Percentiles rank a stretch among this genome's conserved stretches.
These are phyloP conservation scores for Aaosphaeria pasadenensis DNA, from an alignment of 2,329 filamentous ascomycete genomes.

Conservation along the genomic window DNA sequence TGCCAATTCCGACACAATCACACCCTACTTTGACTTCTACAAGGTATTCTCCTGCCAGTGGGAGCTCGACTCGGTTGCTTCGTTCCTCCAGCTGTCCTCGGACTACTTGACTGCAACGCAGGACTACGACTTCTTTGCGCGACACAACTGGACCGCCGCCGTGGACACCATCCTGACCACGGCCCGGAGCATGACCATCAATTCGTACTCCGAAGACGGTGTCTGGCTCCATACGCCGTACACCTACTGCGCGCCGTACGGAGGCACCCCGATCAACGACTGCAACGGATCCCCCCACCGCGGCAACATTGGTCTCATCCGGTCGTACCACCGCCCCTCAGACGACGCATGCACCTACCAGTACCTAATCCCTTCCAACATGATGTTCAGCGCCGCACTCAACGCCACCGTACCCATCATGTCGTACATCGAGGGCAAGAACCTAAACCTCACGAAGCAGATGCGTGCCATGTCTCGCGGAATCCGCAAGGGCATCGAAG, in stretches of 20 bases:
- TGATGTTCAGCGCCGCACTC: slow-evolving; percentile 71
- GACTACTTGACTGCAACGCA: slow-evolving; percentile 47
- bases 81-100: slow-evolving; percentile 47
- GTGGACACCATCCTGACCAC: slow-evolving; percentile 43
- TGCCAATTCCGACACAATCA: slow-evolving; percentile 41
- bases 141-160: slow-evolving; percentile 45
- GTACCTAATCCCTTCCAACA: slow-evolving; percentile 52
- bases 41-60: slow-evolving; percentile 53
- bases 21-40: slow-evolving; percentile 41
- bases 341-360: slow-evolving; percentile 52
- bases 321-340: slow-evolving; percentile 48
- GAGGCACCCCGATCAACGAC: slow-evolving; percentile 52
- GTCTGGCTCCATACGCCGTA: slow-evolving; percentile 44
- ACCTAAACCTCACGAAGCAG: slow-evolving; percentile 48
- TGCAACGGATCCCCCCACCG: slow-evolving; percentile 49
- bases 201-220: slow-evolving; percentile 46
- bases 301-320: slow-evolving; percentile 47
- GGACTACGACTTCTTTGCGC: slow-evolving; percentile 46
- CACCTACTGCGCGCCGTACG: slow-evolving; percentile 43
- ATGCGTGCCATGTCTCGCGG: slow-evolving; percentile 56
- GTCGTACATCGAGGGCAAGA: slow-evolving; percentile 22
- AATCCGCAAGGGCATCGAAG: slow-evolving; percentile 43
- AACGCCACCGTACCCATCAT: slow-evolving; percentile 52
- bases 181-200: slow-evolving; percentile 45
- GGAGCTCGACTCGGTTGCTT: slow-evolving; percentile 51